Evolutionary conservation across 73 alveolate genomes (phyloP).

Genomic region (Effrenium voratum): DNA sequence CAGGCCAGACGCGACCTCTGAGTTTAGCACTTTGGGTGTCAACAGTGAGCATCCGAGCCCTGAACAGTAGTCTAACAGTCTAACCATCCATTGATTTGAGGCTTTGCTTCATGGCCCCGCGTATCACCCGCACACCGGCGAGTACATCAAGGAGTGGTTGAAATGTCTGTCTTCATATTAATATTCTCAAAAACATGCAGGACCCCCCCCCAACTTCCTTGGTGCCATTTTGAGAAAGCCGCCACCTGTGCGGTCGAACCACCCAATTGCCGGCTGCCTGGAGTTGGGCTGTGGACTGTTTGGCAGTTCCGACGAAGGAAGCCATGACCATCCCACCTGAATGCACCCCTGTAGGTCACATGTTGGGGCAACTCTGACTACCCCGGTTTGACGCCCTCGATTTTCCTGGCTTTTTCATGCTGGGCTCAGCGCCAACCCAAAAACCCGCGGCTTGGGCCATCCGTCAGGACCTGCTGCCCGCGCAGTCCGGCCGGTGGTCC

Average conservation of each 20-base stretch:
- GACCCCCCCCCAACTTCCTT: no score
- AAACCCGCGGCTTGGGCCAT: background rate
- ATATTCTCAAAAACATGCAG: no score
- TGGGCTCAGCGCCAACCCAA: background rate
- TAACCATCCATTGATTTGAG: background rate
- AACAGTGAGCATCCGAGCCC: background rate
- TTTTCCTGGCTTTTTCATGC: background rate
- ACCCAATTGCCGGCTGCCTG: no score
- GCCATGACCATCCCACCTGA: no score
- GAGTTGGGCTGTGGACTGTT: no score
- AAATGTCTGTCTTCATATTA: no score
- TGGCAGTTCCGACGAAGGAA: no score
- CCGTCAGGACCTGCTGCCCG: slow-evolving; percentile 14
- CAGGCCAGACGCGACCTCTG: background rate
- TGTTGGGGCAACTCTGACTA: background rate
- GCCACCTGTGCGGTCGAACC: no score
- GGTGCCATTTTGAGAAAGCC: no score
- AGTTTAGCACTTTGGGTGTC: background rate
- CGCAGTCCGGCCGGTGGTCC: slow-evolving; percentile 28
- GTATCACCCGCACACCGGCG: slow-evolving; percentile 86
- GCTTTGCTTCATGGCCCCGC: slow-evolving; percentile 88
- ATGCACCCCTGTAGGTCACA: slow-evolving; percentile 28
- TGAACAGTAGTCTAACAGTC: background rate
- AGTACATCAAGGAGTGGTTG: no score
- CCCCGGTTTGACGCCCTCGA: background rate